phyloP scores from a whole-genome alignment of 2,329 filamentous ascomycete genomes.

The Xylaria sp. region DNA sequence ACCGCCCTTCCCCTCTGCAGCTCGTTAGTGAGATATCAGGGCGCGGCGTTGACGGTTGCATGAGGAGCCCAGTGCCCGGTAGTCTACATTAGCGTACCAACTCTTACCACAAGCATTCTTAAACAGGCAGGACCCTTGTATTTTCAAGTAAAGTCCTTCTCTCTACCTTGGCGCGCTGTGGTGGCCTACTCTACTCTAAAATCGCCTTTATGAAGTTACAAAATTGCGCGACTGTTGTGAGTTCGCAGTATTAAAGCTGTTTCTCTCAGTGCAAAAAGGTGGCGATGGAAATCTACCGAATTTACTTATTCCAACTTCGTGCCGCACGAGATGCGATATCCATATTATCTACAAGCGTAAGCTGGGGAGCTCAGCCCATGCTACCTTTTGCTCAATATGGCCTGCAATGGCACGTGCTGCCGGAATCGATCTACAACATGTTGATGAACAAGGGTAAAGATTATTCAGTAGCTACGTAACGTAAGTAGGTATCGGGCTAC shows the following conservation, averaged over 20 bases:
- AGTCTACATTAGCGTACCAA: neutral
- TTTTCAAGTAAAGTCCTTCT: neutral
- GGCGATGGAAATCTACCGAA: neutral
- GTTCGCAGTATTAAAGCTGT: neutral
- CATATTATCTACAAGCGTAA: neutral
- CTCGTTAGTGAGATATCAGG: neutral
- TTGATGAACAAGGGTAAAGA: neutral
- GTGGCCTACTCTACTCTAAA: neutral
- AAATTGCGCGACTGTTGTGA: neutral
- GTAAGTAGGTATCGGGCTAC: neutral
- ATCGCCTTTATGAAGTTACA: neutral
- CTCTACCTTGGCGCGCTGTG: neutral
- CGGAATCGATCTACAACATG: neutral
- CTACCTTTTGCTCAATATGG: neutral
- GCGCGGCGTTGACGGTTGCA: neutral
- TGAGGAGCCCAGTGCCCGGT: neutral
- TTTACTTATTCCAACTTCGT: too few relatives aligned
- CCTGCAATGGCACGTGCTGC: constrained; percentile 1
- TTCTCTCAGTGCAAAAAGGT: neutral
- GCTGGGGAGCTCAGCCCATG: neutral
- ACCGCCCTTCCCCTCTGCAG: too few relatives aligned
- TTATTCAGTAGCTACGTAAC: too few relatives aligned
- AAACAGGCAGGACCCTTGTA: neutral
- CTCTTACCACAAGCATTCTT: neutral
- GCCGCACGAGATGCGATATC: too few relatives aligned